Base-by-base conservation (phyloP, 352 stramenopile genomes). In the Phytophthora pini region DNA sequence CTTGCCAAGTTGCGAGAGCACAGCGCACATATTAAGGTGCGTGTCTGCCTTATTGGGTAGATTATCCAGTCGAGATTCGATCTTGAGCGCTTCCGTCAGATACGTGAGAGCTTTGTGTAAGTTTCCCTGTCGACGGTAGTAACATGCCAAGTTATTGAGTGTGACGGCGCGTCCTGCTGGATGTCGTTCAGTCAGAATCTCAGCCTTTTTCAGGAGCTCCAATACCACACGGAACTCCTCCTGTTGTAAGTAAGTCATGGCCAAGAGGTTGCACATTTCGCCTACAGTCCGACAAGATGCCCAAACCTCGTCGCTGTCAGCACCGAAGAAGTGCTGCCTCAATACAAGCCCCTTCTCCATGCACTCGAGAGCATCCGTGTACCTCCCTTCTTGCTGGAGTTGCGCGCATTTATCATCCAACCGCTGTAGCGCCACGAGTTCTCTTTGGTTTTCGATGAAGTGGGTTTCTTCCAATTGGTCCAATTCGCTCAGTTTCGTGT, bases 211-310 rank as follows among this genome's bases (percentile, higher is more conserved):
- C 29, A 98, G 80, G 41, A 98, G 61, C 66, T 98, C 93, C 6
- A 98, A 71, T 54, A 94, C 88, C 46, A 98, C 93, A 12, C 79
- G 74, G 54, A 98, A 98, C 51, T 97, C 88, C 44, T 96, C 94
- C 56, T 98, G 92, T 70, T 98, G 94, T 27, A 98, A 63, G 56
- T 97, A 98, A n/a, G 88, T 98, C 94, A 98, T 98, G 7, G 94
- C 93, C 17, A 98, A 78, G 20, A 98, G 68, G 72, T 98, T 98
- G 78, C 92, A 98, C 88, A 98, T 97, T 65, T 98, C 93, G n/a
- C 92, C 93, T 6, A 98, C 88, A 0, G 90, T 98, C 67, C 93
- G 94, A 76, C 94, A 98, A 4, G 88, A 91, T 5, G 66, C 61
- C 79, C 88, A 93, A 2, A 98, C 92, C 58, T 98, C 87, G 29